These are phyloP conservation scores for Globisporangium megalacanthum DNA, from an alignment of 352 stramenopile genomes.

Conservation along the genomic window DNA sequence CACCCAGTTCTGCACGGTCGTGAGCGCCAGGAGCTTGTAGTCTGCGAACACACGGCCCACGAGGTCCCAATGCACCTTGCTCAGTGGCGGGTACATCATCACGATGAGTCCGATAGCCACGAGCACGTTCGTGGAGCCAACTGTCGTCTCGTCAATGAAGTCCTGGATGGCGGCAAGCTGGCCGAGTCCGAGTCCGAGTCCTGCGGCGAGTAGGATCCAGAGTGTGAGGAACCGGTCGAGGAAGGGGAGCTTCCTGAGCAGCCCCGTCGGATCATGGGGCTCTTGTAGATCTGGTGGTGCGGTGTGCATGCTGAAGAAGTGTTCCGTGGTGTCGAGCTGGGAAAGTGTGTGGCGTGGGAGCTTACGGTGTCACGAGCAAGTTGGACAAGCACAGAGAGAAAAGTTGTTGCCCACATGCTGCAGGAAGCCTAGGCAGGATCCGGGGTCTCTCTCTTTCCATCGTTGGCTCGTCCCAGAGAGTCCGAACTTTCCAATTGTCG, in stretches of 20 bases:
- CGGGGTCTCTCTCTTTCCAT: too few relatives aligned
- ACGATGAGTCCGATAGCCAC: constrained; percentile 39
- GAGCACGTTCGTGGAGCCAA: constrained; percentile 46
- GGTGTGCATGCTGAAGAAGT: too few relatives aligned
- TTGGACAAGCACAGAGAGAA: too few relatives aligned
- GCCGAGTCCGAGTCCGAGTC: constrained; percentile 32
- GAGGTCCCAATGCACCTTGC: constrained; percentile 48
- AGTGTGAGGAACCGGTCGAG: constrained; percentile 52
- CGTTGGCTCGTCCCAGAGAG: too few relatives aligned
- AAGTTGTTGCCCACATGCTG: too few relatives aligned
- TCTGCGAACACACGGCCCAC: constrained; percentile 25
- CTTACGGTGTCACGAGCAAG: too few relatives aligned
- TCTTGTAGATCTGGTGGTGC: too few relatives aligned
- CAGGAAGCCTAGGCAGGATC: too few relatives aligned
- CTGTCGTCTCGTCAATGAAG: constrained; percentile 37
- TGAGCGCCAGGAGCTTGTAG: constrained; percentile 43
- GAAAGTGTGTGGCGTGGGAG: too few relatives aligned
- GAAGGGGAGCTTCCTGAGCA: constrained; percentile 21
- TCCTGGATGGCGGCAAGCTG: constrained; percentile 32
- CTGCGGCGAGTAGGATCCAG: constrained; percentile 48
- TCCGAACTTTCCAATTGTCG: too few relatives aligned
- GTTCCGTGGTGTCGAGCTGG: too few relatives aligned
- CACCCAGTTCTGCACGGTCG: constrained; percentile 56
- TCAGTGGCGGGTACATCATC: constrained; percentile 61
- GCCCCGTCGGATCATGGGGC: too few relatives aligned